Base-by-base conservation (phyloP, 2,329 filamentous ascomycete species). In the Fusarium aywerte region DNA sequence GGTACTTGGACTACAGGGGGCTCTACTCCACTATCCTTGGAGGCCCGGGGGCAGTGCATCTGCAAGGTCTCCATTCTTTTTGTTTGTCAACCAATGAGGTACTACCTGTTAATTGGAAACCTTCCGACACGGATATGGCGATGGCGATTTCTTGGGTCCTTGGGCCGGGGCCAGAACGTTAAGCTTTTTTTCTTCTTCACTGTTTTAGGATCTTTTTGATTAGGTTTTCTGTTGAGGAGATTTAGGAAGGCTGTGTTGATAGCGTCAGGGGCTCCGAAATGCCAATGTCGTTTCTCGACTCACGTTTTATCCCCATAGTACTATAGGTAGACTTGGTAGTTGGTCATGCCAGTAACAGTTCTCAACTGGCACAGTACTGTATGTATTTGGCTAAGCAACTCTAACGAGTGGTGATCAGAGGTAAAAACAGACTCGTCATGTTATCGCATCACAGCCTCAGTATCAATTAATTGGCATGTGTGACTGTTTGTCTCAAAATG, bases 61-160 rank as follows among this genome's bases (percentile, higher is more conserved):
- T 48, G 42, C 44, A 57, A 33, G 56, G 23, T 20, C 38, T 16
- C 62, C 59, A 51, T 39, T 53, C 25, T 66, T 51, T 62, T 54
- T 40, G 25, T 27, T 49, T n/a, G 21, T 13, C 16, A 38, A 18
- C 45, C 27, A 55, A 35, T 44, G 49, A 52, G 16, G 11, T 25
- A 23, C 31, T 32, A 27, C 35, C 23, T 20, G 25, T 29, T 32
- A 23, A 44, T 35, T 47, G 23, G 32, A 50, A 56, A 56, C 52
- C 43, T 57, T 35, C 42, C 39, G 57, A 62, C 67, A 27, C 45
- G 31, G 45, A 36, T 48, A 63, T 66, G 64, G 68, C 65, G 65
- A 68, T 70, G 64, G 67, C 64, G 43, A 70, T 69, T 53, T 39
- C 58, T 47, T 47, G 45, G 45, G 42, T 36, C 39, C 61, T 33